Base-by-base conservation (phyloP, 2,329 filamentous ascomycete genomes). In the Botryotinia narcissicola region DNA sequence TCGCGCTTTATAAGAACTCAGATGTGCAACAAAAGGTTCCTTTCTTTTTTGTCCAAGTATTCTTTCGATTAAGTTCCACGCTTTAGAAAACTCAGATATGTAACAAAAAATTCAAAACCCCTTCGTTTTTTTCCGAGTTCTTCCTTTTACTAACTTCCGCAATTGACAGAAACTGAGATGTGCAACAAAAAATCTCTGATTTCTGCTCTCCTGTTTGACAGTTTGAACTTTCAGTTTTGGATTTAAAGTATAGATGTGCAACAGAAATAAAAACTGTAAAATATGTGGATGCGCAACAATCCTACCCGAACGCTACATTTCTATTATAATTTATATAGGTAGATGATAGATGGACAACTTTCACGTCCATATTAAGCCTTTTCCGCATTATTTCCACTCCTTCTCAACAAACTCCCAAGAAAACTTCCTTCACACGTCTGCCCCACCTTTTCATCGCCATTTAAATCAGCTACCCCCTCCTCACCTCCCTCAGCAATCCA, bases 401-500 rank as follows among this genome's bases (percentile, higher is more conserved):
- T 71, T 40, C 71, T 51, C 35, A 75, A 35, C 18, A 74, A 67
- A 60, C 71, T 72, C 16, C 74, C 69, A 40, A 77, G 44, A 72
- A 72, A 77, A 62, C 75, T 78, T 18, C 76, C 77, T 61, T 74
- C 70, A 14, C 69, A 54, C 20, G 77, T 59, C 25, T 51, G 46
- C 73, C 75, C 70, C 69, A 63, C 46, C 12, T 73, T 46, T 72
- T 77, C 71, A 18, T 75, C 77, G 29, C 51, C 73, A 7, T 42
- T 46, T 48, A 10, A 1, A 18, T 59, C 22, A 68, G 74, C 67
- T 64, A 51, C 25, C 8, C 73, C 68, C 73, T 75, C 74, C 64
- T 57, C 76, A 32, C 74, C 76, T 7, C 18, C 77, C 57, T 80
- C 78, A 25, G 77, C 78, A 67, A 81, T 80, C 67, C 75, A 75